A percentile compares a stretch with the other conserved stretches of the same genome.
Evolutionary conservation across 345 rosid species (phyloP).

Genomic region (Hibiscus trionum): DNA sequence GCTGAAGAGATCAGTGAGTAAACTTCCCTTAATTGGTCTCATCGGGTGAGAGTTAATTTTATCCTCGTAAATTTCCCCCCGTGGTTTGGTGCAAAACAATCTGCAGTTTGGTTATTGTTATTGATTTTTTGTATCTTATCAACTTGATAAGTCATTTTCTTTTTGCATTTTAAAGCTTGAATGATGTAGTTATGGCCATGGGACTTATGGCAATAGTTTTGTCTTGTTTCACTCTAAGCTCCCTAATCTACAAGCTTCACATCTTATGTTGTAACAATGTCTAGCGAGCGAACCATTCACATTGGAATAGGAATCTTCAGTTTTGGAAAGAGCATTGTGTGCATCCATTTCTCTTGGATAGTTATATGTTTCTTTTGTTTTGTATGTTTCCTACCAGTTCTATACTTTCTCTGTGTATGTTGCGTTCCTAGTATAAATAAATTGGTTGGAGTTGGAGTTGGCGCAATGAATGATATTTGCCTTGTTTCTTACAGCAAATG

Average conservation of each 20-base stretch:
- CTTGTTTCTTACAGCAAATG: constrained; percentile 72
- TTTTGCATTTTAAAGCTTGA: neutral
- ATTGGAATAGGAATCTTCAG: neutral
- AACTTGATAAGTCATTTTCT: too few species aligned
- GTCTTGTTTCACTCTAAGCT: neutral
- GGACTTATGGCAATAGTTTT: neutral
- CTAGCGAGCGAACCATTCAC: neutral
- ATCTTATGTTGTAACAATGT: neutral
- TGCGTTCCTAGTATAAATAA: neutral
- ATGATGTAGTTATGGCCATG: neutral
- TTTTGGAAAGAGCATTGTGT: neutral
- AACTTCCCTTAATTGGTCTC: constrained; percentile 91
- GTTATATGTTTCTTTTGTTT: neutral
- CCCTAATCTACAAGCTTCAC: neutral
- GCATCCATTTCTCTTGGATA: neutral
- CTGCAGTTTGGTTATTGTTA: neutral
- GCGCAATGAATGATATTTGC: neutral
- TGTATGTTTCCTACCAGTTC: neutral
- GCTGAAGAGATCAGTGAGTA: constrained; percentile 95
- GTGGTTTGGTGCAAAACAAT: neutral
- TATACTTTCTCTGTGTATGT: neutral
- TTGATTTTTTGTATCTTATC: neutral
- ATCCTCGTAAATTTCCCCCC: neutral
- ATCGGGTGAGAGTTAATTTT: constrained; percentile 57
- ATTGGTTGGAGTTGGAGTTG: neutral